These are phyloP conservation scores for Artemisia tridentata DNA, from an alignment of 129 eudicot species.

Conservation along the genomic window DNA sequence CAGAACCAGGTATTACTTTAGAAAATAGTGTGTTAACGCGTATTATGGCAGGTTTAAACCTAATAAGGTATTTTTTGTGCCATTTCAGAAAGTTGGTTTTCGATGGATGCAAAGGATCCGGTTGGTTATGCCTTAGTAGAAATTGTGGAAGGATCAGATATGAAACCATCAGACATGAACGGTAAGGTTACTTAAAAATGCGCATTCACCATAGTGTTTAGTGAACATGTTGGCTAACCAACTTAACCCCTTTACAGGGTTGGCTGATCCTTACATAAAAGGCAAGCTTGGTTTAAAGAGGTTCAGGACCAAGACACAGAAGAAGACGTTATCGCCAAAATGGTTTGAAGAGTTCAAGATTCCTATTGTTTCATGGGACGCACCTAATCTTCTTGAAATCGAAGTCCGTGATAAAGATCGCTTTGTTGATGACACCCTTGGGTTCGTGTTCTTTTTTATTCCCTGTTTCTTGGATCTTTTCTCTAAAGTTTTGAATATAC, in stretches of 20 bases:
- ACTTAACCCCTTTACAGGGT: conserved; percentile 49
- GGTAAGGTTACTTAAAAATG: conserved; percentile 46
- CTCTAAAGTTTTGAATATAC: neutral
- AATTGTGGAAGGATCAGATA: conserved; percentile 76
- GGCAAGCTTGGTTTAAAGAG: conserved; percentile 68
- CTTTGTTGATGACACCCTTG: conserved; percentile 67
- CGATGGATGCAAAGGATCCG: conserved; percentile 88
- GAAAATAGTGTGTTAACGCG: neutral
- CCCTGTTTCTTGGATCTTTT: neutral
- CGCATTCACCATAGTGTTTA: neutral
- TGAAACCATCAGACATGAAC: conserved; percentile 85
- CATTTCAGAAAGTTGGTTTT: conserved; percentile 67
- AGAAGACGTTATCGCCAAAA: conserved; percentile 80
- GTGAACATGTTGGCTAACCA: conserved; percentile 18
- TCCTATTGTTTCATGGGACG: conserved; percentile 82
- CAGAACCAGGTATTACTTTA: conserved; percentile 58
- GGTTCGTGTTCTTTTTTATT: conserved; percentile 55
- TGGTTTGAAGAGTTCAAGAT: conserved; percentile 90
- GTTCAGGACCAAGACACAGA: conserved; percentile 69
- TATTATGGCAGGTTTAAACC: conserved; percentile 6
- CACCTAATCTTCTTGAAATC: conserved; percentile 57
- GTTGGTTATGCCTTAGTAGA: conserved; percentile 70
- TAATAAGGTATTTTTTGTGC: neutral
- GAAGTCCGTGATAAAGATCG: conserved; percentile 86
- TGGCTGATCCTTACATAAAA: conserved; percentile 92